These are phyloP conservation scores for Silene coronaria DNA, from an alignment of 179 eudicot species.

Conservation along the genomic window DNA sequence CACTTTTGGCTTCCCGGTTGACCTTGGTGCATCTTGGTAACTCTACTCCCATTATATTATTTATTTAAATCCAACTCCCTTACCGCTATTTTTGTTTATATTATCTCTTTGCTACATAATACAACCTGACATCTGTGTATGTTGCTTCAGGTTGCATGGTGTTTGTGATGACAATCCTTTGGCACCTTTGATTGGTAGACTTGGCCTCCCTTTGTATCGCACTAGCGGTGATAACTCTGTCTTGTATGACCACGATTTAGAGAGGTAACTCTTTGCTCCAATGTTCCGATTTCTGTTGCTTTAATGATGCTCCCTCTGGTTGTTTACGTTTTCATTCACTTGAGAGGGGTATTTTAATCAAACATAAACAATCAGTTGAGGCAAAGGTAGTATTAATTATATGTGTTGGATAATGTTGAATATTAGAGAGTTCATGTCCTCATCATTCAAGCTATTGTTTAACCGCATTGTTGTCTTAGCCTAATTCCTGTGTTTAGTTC, in stretches of 20 bases:
- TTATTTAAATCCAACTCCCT: not conserved
- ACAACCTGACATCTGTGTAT: not conserved
- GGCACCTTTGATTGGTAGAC: slow-evolving; percentile 90
- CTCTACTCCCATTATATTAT: slow-evolving; percentile 20
- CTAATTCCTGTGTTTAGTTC: not conserved
- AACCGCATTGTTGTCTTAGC: not conserved
- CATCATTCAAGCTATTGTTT: no score
- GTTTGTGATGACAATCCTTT: slow-evolving; percentile 93
- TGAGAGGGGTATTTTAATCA: no score
- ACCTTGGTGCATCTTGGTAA: slow-evolving; percentile 98
- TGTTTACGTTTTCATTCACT: no score
- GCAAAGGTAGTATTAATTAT: not conserved
- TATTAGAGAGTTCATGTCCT: not conserved
- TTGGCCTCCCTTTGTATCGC: slow-evolving; percentile 93
- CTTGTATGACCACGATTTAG: slow-evolving; percentile 93
- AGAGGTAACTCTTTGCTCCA: slow-evolving; percentile 49
- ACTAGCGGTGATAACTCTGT: slow-evolving; percentile 99
- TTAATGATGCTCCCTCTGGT: no score
- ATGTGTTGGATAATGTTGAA: not conserved
- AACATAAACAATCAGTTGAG: no score
- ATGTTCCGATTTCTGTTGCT: not conserved
- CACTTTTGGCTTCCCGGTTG: slow-evolving; percentile 92
- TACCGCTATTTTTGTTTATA: not conserved
- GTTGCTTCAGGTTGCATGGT: slow-evolving; percentile 83
- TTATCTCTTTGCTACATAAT: not conserved